Evolutionary conservation across 768 basidiomycete genomes (phyloP), one percentile per base, ranked within the genome.

Genomic region (Bullera alba): DNA sequence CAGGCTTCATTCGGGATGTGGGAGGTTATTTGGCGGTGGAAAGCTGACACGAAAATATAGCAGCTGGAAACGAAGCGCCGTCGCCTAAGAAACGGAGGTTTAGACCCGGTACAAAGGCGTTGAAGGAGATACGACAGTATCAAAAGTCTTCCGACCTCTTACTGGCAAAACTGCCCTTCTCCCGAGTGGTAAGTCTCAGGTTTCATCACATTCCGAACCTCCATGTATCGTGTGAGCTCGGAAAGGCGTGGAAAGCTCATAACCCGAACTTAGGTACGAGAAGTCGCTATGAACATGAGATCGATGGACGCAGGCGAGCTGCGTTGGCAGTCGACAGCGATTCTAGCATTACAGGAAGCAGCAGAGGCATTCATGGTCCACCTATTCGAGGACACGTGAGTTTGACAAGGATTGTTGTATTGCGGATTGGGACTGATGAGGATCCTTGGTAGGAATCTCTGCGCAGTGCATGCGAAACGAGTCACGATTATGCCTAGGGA

Each of bases 401-500:
- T 87, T n/a, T 34, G 4, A 3, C 29, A 7, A 44, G 27, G 6
- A 12, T 7, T 23, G 27, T 46, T 46, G 32, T 23, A 6, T 19
- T 48, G 27, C 46, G 41, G 17, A 16, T 27, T 14, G 21, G 36
- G 42, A 29, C 16, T 54, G 51, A 28, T 51, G 48, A n/a, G 37
- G 6, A 5, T 47, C 32, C 61, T 53, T n/a, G n/a, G n/a, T 54
- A 95, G 91, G 36, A 95, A 96, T 71, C 76, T 95, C 28, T 99
- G 95, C 66, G 92, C 93, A 5, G 87, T 99, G 58, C 93, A 97
- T 65, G 93, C 93, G 15, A 96, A 93, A 74, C 84, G 93, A 62
- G 93, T 97, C 4, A 99, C 93, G 4, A 84, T 96, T 61, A 96
- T 96, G 92, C 89, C 90, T 49, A 80, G 85, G 45, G 95, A 99